Conservation (phyloP, 2,329 filamentous ascomycete genomes). For the Ambrosiella xylebori region DNA sequence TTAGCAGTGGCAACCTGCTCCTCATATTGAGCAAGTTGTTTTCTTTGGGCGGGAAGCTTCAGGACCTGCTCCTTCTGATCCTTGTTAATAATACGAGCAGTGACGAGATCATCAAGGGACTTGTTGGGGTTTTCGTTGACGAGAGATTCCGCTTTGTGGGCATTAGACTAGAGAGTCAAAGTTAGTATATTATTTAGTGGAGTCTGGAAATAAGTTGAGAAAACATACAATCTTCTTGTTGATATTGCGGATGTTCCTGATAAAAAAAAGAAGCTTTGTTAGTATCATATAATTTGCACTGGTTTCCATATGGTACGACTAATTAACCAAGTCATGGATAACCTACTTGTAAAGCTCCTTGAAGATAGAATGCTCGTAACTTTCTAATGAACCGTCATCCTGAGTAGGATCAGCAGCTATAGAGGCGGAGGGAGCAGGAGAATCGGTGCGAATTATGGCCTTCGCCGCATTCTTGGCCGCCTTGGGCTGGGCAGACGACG, state of each 20-base stretch:
- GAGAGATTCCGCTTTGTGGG: constrained; percentile 53
- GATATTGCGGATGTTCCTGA: constrained; percentile 74
- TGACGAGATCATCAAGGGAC: constrained; percentile 55
- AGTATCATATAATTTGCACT: too few species aligned
- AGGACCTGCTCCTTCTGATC: constrained; percentile 63
- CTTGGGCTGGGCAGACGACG: constrained; percentile 44
- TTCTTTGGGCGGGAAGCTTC: constrained; percentile 58
- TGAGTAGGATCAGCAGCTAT: constrained; percentile 30
- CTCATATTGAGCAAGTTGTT: constrained; percentile 51
- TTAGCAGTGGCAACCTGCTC: constrained; percentile 59
- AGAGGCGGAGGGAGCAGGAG: constrained; percentile 34
- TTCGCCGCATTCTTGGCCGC: constrained; percentile 40
- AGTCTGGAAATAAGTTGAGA: background rate
- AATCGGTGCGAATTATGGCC: constrained; percentile 38
- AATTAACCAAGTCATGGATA: background rate
- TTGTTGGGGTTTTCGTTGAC: constrained; percentile 53
- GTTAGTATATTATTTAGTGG: background rate
- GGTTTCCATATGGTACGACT: too few species aligned
- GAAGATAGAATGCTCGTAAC: constrained; percentile 59
- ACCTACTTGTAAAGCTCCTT: constrained; percentile 79
- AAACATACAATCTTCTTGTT: constrained; percentile 78
- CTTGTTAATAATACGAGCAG: constrained; percentile 55
- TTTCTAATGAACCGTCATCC: constrained; percentile 39
- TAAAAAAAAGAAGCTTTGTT: constrained; percentile 2
- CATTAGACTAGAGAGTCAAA: constrained; percentile 37